Evolutionary conservation across 106 monocot species (phyloP), one percentile per base, ranked within the genome.

Genomic region (Allium sativum): DNA sequence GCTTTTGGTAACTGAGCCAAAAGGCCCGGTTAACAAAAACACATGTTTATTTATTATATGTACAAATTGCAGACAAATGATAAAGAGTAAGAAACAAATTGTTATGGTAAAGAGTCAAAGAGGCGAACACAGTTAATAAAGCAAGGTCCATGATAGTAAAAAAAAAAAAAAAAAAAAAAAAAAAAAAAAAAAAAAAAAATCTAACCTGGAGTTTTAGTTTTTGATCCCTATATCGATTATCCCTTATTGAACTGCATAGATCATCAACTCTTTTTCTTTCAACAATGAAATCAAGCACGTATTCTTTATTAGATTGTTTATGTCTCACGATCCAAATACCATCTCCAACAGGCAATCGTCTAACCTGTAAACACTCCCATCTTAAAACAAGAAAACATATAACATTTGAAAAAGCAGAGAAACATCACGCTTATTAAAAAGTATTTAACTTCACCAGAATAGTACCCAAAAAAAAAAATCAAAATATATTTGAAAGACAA

Each of bases 261-360:
- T 91, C 96, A 78, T 87, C 78, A 67, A 96, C 84, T 43, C 69
- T 84, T 76, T 96, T 96, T 63, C 96, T 87, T 79, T 96, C 96
- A 65, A 96, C 91, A 74, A 96, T 91, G 63, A 91, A 96, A 68
- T 96, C 96, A 68, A 96, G 91, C 18, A 96, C 90, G 76, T 91
- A 96, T 64, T 96, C 96, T 43, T 54, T 59, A 19, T 73, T 70
- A 57, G 52, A 53, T n/a, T 69, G 54, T 61, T 45, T 87, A 75
- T 81, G 70, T 41, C 82, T 72, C 51, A 68, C 96, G 55, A 91
- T 76, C 96, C 96, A 96, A 72, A 87, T 80, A 62, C 84, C 96
- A 78, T 96, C 96, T 57, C 96, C 96, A 73, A 96, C 59, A 62
- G 96, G 90, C 64, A 96, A 78, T 9, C 77, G 84, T 62, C 87